Evolutionary conservation across 2,329 filamentous ascomycete species (phyloP), one percentile per base, ranked within the genome.

Genomic region (Colletotrichum neosansevieriae): DNA sequence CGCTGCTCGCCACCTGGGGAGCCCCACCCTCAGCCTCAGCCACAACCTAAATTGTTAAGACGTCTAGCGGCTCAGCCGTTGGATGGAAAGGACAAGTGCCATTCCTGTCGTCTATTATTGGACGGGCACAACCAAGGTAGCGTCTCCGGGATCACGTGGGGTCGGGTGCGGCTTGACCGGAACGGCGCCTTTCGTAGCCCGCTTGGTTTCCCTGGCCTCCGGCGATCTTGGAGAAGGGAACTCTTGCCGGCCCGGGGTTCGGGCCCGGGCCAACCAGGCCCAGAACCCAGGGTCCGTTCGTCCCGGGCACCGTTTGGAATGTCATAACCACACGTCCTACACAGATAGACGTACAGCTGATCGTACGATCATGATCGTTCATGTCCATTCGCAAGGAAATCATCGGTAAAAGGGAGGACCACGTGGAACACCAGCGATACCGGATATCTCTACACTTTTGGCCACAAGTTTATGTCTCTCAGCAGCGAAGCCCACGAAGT

Each of bases 41-140:
- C 63, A 69, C 63, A 67, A 63, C 62, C 67, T 67, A 69, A 67
- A 58, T 53, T 67, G 63, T 67, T 63, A 67, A 53, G 47, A 47
- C 54, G 44, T 42, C n/a, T 17, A 34, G 29, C 42, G 44, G 17
- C 15, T 11, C 21, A 45, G 34, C 47, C 21, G 32, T 59, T 60
- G 45, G 47, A 59, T 64, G 60, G 40, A 53, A 29, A 29, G 24
- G 19, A 19, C 9, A 15, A 11, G 49, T 17, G 17, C 40, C 19
- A 32, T 56, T 49, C 5, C 32, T 34, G 21, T 5, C 19, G 36
- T 36, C 17, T 24, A 5, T 12, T 10, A 49, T 24, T 49, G 45
- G 19, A 49, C 45, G 19, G 24, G 49, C 29, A 34, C 9, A 51
- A n/a, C 32, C 49, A n/a, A 21, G 32, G 10, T 10, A 32, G 13